phyloP scores from a whole-genome alignment of 2,329 filamentous ascomycete genomes.

The Xylaria sp. region DNA sequence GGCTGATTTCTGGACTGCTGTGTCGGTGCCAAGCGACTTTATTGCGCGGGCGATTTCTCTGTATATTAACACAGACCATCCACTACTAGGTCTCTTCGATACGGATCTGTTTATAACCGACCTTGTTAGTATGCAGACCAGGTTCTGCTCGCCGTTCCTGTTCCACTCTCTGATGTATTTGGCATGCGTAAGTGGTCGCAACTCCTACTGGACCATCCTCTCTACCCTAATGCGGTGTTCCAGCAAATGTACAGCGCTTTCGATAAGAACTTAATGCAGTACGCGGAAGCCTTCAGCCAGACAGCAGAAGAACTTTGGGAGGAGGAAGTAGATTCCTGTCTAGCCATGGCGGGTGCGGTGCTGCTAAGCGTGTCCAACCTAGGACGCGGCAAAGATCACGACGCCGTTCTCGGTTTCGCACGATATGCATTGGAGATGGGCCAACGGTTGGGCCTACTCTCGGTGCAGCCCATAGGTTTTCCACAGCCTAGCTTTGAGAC shows the following conservation, averaged over 20 bases:
- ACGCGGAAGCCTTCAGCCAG: neutral
- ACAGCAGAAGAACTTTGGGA: neutral
- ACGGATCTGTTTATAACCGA: neutral
- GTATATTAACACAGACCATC: conserved; percentile 1
- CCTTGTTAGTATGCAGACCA: neutral
- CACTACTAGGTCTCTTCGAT: neutral
- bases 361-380: neutral
- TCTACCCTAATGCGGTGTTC: neutral
- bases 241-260: neutral
- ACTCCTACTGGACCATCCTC: neutral
- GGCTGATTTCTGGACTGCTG: neutral
- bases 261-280: neutral
- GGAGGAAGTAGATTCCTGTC: neutral
- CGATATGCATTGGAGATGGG: neutral
- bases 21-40: neutral
- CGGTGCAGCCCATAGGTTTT: neutral
- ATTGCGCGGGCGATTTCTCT: neutral
- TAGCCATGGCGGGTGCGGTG: neutral
- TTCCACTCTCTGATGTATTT: neutral
- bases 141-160: neutral
- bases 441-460: neutral
- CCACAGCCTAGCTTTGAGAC: neutral
- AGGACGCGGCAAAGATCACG: neutral
- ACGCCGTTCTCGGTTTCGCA: neutral
- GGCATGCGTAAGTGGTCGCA: neutral